Conservation (phyloP, 2,329 filamentous ascomycete genomes). For the Cercospora janseana region DNA sequence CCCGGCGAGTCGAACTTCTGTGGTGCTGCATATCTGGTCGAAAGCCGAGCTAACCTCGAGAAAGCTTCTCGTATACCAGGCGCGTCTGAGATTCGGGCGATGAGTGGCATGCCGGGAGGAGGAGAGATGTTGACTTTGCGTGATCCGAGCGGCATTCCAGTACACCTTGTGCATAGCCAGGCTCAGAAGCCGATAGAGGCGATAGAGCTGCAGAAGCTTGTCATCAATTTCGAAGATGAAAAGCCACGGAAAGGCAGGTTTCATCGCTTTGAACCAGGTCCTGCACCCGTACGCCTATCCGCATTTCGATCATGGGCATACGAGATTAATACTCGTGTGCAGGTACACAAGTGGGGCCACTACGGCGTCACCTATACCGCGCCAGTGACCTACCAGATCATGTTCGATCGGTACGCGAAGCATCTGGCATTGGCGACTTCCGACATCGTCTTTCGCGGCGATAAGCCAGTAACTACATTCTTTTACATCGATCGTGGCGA, state of each 20-base stretch:
- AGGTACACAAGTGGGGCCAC: slow-evolving; percentile 38
- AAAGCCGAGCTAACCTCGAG: slow-evolving; percentile 44
- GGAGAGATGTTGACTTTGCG: slow-evolving; percentile 40
- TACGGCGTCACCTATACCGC: slow-evolving; percentile 40
- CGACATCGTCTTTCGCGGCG: slow-evolving; percentile 34
- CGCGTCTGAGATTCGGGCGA: slow-evolving; percentile 28
- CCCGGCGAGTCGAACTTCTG: slow-evolving; percentile 42
- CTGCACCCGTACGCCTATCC: slow-evolving; percentile 42
- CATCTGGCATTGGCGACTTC: slow-evolving; percentile 48
- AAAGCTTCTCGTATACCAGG: slow-evolving; percentile 33
- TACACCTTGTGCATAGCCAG: slow-evolving; percentile 45
- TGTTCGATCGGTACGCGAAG: slow-evolving; percentile 44
- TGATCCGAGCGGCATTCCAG: slow-evolving; percentile 43
- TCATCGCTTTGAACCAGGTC: slow-evolving; percentile 47
- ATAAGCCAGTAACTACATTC: slow-evolving; percentile 45
- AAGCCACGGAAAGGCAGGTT: slow-evolving; percentile 43
- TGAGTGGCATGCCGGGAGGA: slow-evolving; percentile 43
- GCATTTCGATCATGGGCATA: slow-evolving; percentile 42
- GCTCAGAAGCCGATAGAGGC: slow-evolving; percentile 22
- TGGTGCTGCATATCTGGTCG: slow-evolving; percentile 44
- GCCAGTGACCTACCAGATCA: slow-evolving; percentile 3
- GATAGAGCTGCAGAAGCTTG: slow-evolving; percentile 35
- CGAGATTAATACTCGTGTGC: background rate
- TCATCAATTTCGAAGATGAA: slow-evolving; percentile 38
- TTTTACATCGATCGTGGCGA: slow-evolving; percentile 54